Conservation (phyloP, 2,329 filamentous ascomycete genomes). For the Triangularia setosa region DNA sequence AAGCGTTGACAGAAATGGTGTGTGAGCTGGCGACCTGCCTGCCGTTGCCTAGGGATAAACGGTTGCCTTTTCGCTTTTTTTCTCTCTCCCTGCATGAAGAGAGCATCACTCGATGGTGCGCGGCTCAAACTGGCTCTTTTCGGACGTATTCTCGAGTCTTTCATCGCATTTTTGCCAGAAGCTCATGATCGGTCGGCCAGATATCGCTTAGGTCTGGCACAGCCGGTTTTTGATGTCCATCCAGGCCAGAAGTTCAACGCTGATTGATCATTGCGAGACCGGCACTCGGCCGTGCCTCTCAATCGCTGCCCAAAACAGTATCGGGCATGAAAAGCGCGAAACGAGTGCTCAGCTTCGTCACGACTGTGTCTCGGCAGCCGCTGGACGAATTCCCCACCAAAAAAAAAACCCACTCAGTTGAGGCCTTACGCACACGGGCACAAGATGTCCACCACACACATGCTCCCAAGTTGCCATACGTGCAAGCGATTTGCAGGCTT, state of each 20-base stretch:
- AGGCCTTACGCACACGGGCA: slow-evolving; percentile 22
- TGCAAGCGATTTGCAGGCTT: slow-evolving; percentile 24
- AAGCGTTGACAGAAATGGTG: slow-evolving; percentile 16
- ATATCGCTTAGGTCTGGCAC: not conserved
- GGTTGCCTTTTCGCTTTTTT: slow-evolving; percentile 8
- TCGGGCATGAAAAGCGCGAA: slow-evolving; percentile 28
- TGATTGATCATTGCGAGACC: slow-evolving; percentile 3
- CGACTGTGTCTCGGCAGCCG: slow-evolving; percentile 12
- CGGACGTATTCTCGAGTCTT: slow-evolving; percentile 17
- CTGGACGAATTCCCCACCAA: slow-evolving; percentile 17
- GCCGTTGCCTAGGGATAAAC: slow-evolving; percentile 18
- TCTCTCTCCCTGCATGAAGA: slow-evolving; percentile 9
- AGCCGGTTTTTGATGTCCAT: slow-evolving; percentile 4
- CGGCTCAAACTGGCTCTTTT: slow-evolving; percentile 12
- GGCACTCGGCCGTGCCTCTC: slow-evolving; percentile 6
- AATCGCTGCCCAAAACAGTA: slow-evolving; percentile 27
- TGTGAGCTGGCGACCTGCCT: slow-evolving; percentile 12
- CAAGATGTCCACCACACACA: slow-evolving; percentile 23
- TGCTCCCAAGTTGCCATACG: slow-evolving; percentile 23
- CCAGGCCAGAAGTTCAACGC: slow-evolving; percentile 5
- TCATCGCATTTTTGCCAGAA: slow-evolving; percentile 6
- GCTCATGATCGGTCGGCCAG: not conserved
- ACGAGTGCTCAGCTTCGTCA: slow-evolving; percentile 16
- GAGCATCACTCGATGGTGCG: slow-evolving; percentile 19
- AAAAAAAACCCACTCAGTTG: slow-evolving; percentile 21